Base-by-base conservation (phyloP, 1,284 basidiomycete species). In the Leccinum pachyderme region DNA sequence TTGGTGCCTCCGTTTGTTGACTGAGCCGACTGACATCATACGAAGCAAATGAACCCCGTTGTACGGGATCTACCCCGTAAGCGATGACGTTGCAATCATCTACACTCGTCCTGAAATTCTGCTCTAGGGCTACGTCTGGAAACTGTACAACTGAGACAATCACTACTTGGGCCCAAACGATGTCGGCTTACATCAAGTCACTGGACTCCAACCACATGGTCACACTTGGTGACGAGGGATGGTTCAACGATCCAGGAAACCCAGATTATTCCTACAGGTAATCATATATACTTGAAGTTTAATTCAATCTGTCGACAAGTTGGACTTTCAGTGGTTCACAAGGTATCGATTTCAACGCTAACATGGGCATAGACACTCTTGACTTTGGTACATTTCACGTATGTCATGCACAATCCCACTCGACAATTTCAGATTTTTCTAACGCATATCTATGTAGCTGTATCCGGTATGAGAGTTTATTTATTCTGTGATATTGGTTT, bases 301-400 rank as follows among this genome's bases (percentile, higher is more conserved):
- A 27, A 18, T 47, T 15, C 0, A 22, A 31, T 31, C 5, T 5
- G 6, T 22, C 31, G 45, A 31, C 45, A 29, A 47, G 25, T 45
- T 18, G 15, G 7, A 28, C 13, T 31, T 47, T 9, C 57, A 82
- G 80, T 61, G 81, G 81, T 32, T 64, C 69, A 22, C 76, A 78
- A 37, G 83, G 85, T 47, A 73, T 86, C 41, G 83, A 86, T 60
- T 87, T 87, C 63, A 75, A 79, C 32, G 79, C 76, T 2, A 86
- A 86, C 67, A 69, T 87, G 43, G 74, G 71, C 22, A 79, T 87
- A 48, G 72, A 70, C 54, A 78, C 80, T 11, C 63, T 86, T 53
- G 84, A 87, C 64, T 87, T 85, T 61, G 84, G 83, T 7, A 87
- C 85, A 7, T 79, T 81, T 65, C 85, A 87, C 59, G 81, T 82